Evolutionary conservation across 2,329 filamentous ascomycete genomes (phyloP).

Genomic region (Botrytis sinoallii): DNA sequence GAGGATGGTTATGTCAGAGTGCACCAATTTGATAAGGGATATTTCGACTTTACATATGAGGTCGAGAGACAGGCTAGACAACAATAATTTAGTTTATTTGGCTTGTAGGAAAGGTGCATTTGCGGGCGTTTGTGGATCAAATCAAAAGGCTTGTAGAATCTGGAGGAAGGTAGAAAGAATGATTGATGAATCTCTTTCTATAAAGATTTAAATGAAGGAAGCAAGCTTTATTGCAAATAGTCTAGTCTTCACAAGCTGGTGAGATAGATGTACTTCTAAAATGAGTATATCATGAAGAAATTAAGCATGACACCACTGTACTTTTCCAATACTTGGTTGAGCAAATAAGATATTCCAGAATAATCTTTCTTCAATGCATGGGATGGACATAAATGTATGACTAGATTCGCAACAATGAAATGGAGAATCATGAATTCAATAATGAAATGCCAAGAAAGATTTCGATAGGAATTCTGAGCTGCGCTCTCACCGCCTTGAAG

Average conservation of each 20-base stretch:
- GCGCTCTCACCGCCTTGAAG: neutral
- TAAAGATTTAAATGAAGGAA: constrained; percentile 5
- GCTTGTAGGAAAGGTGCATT: constrained; percentile 30
- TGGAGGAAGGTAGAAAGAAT: neutral
- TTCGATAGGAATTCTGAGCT: neutral
- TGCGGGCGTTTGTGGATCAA: constrained; percentile 32
- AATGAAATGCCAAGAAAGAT: neutral
- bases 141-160: constrained; percentile 21
- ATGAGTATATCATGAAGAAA: constrained; percentile 10
- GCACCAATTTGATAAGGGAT: constrained; percentile 97
- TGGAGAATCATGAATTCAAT: neutral
- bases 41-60: constrained; percentile 99
- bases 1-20: constrained; percentile 98
- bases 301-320: neutral
- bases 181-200: constrained; percentile 14
- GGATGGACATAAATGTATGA: neutral
- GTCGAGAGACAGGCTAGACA: constrained; percentile 74
- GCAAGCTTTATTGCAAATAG: neutral
- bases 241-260: neutral
- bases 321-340: neutral
- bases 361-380: neutral
- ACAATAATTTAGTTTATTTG: constrained; percentile 30
- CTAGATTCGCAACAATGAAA: neutral
- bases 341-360: neutral
- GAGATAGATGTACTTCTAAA: neutral